phyloP scores from a whole-genome alignment of 768 basidiomycete species.

The Rhizopogon vinicolor region DNA sequence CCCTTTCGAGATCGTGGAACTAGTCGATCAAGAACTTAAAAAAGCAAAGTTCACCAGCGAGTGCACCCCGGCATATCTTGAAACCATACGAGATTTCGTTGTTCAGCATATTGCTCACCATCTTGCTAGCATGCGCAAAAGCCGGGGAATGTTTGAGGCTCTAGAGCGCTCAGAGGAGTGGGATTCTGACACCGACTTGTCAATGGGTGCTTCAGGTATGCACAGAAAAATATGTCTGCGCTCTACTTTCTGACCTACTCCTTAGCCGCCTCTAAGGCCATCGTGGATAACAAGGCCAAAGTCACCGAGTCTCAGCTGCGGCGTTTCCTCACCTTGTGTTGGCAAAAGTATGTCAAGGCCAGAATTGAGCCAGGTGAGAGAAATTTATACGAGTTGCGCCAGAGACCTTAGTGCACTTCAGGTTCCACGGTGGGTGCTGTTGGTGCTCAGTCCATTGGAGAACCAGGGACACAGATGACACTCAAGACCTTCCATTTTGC shows the following conservation, averaged over 20 bases:
- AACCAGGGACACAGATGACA: constrained; percentile 99
- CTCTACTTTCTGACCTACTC: constrained; percentile 2
- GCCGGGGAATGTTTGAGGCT: constrained; percentile 82
- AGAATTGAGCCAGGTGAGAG: constrained; percentile 87
- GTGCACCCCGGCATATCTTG: constrained; percentile 68
- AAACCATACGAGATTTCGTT: constrained; percentile 69
- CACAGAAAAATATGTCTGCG: background rate
- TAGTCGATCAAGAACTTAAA: constrained; percentile 60
- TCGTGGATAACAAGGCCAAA: constrained; percentile 87
- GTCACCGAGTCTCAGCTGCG: constrained; percentile 80
- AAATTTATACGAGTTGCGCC: background rate
- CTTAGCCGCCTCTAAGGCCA: constrained; percentile 59
- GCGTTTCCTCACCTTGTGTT: constrained; percentile 80
- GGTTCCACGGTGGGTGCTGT: constrained; percentile 98
- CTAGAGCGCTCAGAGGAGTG: constrained; percentile 68
- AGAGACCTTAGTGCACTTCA: constrained; percentile 18
- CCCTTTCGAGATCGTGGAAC: constrained; percentile 81
- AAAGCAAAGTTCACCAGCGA: constrained; percentile 58
- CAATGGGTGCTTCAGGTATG: constrained; percentile 70
- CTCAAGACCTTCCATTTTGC: constrained; percentile 99
- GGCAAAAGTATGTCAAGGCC: constrained; percentile 90
- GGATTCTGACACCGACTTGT: constrained; percentile 74
- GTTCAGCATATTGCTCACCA: constrained; percentile 56
- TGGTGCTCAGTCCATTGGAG: constrained; percentile 98
- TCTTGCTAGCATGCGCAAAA: constrained; percentile 62